Evolutionary conservation across 2,329 filamentous ascomycete genomes (phyloP), one percentile per base, ranked within the genome.

Genomic region (Metarhizium rileyi): DNA sequence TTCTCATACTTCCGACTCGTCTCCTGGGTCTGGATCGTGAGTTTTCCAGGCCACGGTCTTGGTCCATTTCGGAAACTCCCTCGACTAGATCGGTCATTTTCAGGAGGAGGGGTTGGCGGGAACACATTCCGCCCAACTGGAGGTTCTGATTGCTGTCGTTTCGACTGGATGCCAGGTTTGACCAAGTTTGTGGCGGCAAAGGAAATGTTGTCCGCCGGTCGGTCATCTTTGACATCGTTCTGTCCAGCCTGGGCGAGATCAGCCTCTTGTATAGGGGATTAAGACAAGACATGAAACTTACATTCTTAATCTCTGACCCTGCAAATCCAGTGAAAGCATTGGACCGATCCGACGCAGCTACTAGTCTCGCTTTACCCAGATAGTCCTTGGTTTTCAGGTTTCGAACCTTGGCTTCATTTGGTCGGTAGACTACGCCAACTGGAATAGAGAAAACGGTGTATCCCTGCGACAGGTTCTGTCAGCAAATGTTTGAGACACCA

Each of bases 401-500:
- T 70, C 94, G 94, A 57, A 98, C 93, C 69, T 98, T 98, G 55
- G 93, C 90, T 61, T 95, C 90, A 64, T 96, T 97, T 22, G 93
- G 93, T 51, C 93, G 78, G 69, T 97, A 98, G 16, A 98, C 80
- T 28, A 96, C 87, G 23, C 93, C 93, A 12, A 97, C 90, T 0
- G 93, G 93, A 48, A 97, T 97, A 0, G 90, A 97, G 70, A 98
- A 98, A 40, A 98, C 93, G 0, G 93, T 97, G 64, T 98, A 98
- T 44, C 91, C 93, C 87, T 95, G 53, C 3, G 33, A 49, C 22
- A 25, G 72, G 60, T 45, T 46, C 9, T 16, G 49, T 52, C 33
- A 50, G 50, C 5, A 14, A n/a, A 14, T 40, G 10, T 33, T 7
- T 41, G 25, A n/a, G n/a, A n/a, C n/a, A n/a, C n/a, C n/a, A n/a